A percentile compares a stretch with the other conserved stretches of the same genome.
Evolutionary conservation across 352 stramenopile genomes (phyloP).

Genomic region (Plasmopara muralis): DNA sequence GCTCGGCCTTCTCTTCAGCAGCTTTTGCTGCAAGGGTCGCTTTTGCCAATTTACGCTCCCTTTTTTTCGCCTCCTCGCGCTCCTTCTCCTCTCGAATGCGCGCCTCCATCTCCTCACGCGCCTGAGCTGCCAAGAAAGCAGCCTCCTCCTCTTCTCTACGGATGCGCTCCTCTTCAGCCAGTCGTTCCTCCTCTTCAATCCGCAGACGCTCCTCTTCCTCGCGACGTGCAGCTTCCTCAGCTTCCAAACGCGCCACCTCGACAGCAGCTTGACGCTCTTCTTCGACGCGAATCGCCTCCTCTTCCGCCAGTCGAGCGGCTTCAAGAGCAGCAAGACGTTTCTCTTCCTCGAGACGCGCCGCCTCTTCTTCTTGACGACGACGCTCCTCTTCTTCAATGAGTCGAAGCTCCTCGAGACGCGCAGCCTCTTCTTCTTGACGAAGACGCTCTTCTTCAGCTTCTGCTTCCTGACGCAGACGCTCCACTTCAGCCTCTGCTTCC

Average conservation of each 20-base stretch:
- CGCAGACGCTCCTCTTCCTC: slow-evolving; percentile 25
- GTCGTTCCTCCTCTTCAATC: slow-evolving; percentile 22
- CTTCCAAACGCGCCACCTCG: slow-evolving; percentile 19
- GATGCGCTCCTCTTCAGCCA: slow-evolving; percentile 18
- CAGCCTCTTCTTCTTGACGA: slow-evolving; percentile 21
- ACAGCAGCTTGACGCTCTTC: slow-evolving; percentile 16
- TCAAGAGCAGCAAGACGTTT: slow-evolving; percentile 28
- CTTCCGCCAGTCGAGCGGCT: slow-evolving; percentile 22
- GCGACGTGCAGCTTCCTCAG: slow-evolving; percentile 13
- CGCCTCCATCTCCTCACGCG: slow-evolving; percentile 12
- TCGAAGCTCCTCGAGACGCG: slow-evolving; percentile 22
- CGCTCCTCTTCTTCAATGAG: slow-evolving; percentile 32
- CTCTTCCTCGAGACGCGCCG: slow-evolving; percentile 24
- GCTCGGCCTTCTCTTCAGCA: slow-evolving; percentile 41
- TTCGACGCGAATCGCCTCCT: slow-evolving; percentile 22
- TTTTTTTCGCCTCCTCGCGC: slow-evolving; percentile 25
- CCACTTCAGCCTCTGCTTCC: slow-evolving; percentile 20
- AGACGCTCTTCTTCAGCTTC: slow-evolving; percentile 18
- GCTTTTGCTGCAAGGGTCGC: slow-evolving; percentile 35
- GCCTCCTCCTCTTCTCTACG: no score
- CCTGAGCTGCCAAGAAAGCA: no score
- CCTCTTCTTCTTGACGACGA: slow-evolving; percentile 27
- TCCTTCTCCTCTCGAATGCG: slow-evolving; percentile 28
- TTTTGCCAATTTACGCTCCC: slow-evolving; percentile 41
- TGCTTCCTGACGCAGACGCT: slow-evolving; percentile 18